These are phyloP conservation scores for Fusarium gaditjirri DNA, from an alignment of 2,329 filamentous ascomycete genomes.

Conservation along the genomic window DNA sequence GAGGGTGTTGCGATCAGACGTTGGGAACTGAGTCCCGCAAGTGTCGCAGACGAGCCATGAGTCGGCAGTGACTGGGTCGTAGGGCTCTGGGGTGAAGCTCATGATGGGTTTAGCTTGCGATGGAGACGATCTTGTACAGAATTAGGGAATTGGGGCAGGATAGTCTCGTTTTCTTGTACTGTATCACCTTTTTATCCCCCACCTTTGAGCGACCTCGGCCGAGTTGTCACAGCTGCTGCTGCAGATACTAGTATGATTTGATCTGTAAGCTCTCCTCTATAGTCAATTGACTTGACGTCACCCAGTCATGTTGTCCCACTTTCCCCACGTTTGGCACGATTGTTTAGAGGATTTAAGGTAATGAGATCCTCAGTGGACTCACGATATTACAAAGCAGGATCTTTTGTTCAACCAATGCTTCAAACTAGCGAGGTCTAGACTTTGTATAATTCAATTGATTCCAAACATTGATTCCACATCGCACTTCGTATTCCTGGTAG, in stretches of 20 bases:
- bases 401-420: not conserved
- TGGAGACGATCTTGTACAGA: not conserved
- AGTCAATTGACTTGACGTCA: slow-evolving; percentile 26
- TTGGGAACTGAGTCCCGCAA: slow-evolving; percentile 74
- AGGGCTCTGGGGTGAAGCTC: slow-evolving; percentile 35
- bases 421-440: not conserved
- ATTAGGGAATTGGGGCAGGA: not conserved
- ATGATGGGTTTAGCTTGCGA: slow-evolving; percentile 25
- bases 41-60: slow-evolving; percentile 68
- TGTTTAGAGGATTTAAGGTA: not conserved
- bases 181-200: slow-evolving; percentile 9
- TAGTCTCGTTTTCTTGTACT: slow-evolving; percentile 10
- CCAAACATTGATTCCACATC: slow-evolving; percentile 18
- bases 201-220: not conserved
- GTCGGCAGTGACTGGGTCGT: slow-evolving; percentile 33
- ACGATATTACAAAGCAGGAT: slow-evolving; percentile 16
- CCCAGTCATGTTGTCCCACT: not conserved
- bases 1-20: slow-evolving; percentile 57
- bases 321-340: slow-evolving; percentile 7
- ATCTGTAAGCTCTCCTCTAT: slow-evolving; percentile 5
- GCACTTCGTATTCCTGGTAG: slow-evolving; percentile 15
- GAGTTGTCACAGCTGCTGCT: not conserved
- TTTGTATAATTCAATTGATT: not conserved
- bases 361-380: not conserved
- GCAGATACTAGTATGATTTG: not conserved